These are phyloP conservation scores for Paraphaeosphaeria sporulosa DNA, from an alignment of 2,329 filamentous ascomycete genomes.

Conservation along the genomic window DNA sequence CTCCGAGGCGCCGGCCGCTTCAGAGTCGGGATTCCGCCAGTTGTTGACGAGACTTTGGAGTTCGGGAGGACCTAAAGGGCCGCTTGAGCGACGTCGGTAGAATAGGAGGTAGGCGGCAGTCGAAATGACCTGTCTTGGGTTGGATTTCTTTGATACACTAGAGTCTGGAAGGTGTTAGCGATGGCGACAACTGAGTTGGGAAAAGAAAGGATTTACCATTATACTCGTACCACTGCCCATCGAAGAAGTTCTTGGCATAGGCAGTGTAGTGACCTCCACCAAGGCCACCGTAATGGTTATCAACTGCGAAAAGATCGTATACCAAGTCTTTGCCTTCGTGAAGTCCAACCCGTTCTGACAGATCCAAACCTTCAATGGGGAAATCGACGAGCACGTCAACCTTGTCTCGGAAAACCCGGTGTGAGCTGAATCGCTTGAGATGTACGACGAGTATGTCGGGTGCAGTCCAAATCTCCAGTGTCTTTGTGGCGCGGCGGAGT, in stretches of 20 bases:
- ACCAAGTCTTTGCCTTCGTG: slow-evolving; percentile 82
- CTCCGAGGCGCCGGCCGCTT: slow-evolving; percentile 51
- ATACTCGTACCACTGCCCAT: slow-evolving; percentile 92
- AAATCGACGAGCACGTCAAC: slow-evolving; percentile 91
- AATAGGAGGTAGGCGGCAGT: slow-evolving; percentile 90
- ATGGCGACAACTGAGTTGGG: not conserved
- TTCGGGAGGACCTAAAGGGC: slow-evolving; percentile 78
- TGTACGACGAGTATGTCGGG: slow-evolving; percentile 96
- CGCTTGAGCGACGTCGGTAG: slow-evolving; percentile 83
- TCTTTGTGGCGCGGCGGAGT: slow-evolving; percentile 90
- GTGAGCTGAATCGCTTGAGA: slow-evolving; percentile 92
- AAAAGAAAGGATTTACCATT: slow-evolving; percentile 70
- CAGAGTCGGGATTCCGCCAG: slow-evolving; percentile 59
- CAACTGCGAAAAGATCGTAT: slow-evolving; percentile 94
- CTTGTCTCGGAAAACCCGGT: slow-evolving; percentile 84
- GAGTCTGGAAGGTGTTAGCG: slow-evolving; percentile 71
- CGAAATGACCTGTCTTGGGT: slow-evolving; percentile 72
- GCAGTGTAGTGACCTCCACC: slow-evolving; percentile 97
- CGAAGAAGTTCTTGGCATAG: slow-evolving; percentile 89
- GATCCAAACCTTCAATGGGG: slow-evolving; percentile 84
- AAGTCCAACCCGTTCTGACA: slow-evolving; percentile 79
- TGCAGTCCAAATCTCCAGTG: slow-evolving; percentile 95
- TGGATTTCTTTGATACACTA: slow-evolving; percentile 68
- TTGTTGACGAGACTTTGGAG: slow-evolving; percentile 75
- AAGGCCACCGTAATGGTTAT: slow-evolving; percentile 93